These are phyloP conservation scores for Mucor plumbeus DNA, from an alignment of 371 early-diverging fungal genomes.

Conservation along the genomic window DNA sequence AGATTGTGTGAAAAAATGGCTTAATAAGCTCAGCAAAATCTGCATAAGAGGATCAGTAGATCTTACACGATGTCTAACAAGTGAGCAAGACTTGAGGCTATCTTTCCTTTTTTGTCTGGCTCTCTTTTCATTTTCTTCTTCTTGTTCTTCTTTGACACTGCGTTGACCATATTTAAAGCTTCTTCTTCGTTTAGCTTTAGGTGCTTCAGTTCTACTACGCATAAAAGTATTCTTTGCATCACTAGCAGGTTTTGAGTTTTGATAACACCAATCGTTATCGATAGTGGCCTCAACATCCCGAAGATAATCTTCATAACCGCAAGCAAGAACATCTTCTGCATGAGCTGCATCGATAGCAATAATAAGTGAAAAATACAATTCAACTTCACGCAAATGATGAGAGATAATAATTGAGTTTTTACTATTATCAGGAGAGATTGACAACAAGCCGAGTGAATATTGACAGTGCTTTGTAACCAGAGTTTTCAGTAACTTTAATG, in stretches of 20 bases:
- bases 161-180: constrained; percentile 66
- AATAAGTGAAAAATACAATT: constrained; percentile 74
- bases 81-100: not conserved
- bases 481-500: constrained; percentile 80
- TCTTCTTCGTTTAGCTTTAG: constrained; percentile 53
- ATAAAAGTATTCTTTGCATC: constrained; percentile 16
- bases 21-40: constrained; percentile 64
- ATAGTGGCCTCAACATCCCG: constrained; percentile 74
- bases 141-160: constrained; percentile 29
- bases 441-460: constrained; percentile 72
- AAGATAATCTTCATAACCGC: constrained; percentile 81
- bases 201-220: constrained; percentile 18
- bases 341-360: constrained; percentile 62
- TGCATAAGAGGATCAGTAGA: constrained; percentile 72
- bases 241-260: constrained; percentile 42
- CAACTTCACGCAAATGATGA: constrained; percentile 72
- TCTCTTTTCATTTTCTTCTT: constrained; percentile 17
- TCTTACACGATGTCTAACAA: constrained; percentile 54
- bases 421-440: constrained; percentile 60
- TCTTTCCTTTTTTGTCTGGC: not conserved
- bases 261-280: constrained; percentile 67
- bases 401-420: constrained; percentile 51
- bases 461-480: constrained; percentile 81
- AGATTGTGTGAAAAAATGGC: constrained; percentile 86
- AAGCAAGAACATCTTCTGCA: constrained; percentile 55